Percentiles rank a stretch among this genome's conserved stretches.
Conservation (phyloP, 1,284 basidiomycete species). For the Rhodotorula sp. region DNA sequence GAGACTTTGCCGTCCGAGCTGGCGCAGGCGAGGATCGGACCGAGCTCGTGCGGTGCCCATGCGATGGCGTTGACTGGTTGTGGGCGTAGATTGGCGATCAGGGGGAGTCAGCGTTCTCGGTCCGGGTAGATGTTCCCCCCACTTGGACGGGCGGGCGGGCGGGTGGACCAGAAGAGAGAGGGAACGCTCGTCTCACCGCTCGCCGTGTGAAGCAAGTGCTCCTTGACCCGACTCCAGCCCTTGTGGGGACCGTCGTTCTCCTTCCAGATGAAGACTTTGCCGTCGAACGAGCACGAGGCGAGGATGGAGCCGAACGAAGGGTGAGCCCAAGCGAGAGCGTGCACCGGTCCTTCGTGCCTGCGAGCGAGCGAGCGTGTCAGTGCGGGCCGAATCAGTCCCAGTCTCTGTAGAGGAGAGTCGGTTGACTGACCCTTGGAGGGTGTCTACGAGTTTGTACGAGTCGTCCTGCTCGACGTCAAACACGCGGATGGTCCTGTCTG, state of each 20-base stretch:
- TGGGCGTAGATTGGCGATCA: too few species aligned
- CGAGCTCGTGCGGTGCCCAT: constrained; percentile 97
- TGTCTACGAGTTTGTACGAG: constrained; percentile 52
- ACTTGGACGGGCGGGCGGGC: too few species aligned
- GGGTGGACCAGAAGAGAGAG: too few species aligned
- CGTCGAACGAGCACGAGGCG: constrained; percentile 96
- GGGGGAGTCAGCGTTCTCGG: not conserved
- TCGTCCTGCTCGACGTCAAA: constrained; percentile 83
- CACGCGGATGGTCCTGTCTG: constrained; percentile 90
- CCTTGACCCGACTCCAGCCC: constrained; percentile 89
- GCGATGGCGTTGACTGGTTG: constrained; percentile 86
- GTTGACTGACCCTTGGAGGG: constrained; percentile 73
- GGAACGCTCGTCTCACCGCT: constrained; percentile 62
- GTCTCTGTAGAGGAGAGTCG: too few species aligned
- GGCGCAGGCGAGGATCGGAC: constrained; percentile 93
- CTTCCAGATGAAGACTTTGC: constrained; percentile 98
- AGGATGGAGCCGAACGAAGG: constrained; percentile 95
- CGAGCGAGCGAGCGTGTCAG: too few species aligned
- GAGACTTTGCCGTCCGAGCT: constrained; percentile 98
- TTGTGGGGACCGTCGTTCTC: constrained; percentile 57
- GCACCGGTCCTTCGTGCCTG: constrained; percentile 91
- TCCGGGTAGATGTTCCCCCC: not conserved
- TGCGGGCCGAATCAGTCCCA: too few species aligned
- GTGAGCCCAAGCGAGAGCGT: constrained; percentile 99
- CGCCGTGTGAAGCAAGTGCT: constrained; percentile 89